Base-by-base conservation (phyloP, 257 asterid genomes). In the Solanum peruvianum region DNA sequence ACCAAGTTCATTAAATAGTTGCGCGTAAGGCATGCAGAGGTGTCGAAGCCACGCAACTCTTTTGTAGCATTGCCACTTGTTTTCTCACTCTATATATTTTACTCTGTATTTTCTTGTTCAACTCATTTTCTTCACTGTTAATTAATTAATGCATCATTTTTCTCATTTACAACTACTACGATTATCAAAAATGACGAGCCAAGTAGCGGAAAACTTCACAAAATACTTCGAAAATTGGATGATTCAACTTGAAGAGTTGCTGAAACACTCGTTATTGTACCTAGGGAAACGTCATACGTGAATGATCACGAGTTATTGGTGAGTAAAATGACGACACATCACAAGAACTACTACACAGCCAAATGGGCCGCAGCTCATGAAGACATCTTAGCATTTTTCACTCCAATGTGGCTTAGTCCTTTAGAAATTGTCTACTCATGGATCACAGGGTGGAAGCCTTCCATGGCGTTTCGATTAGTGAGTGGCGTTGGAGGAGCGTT, bases 401-500 rank as follows among this genome's bases (percentile, higher is more conserved):
- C 82, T 1, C 93, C 98, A 0, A 89, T 88, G 49, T 94, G 98
- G 98, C 23, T 94, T 6, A 94, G 71, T 88, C 95, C 98, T 0
- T 85, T 94, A 0, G 96, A 95, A 88, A 89, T 49, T 13, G 92
- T 92, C 2, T 83, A 86, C 15, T 82, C 87, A 2, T 95, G 98
- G 98, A 14, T 92, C 88, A 95, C 98, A 7, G 98, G 94, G 0
- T 94, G 98, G 97, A 94, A 92, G 90, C 98, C 98, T 1, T 93
- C 97, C 0, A 87, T 87, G 85, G 89, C 88, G 11, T 93, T 95
- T 20, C 91, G 92, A 3, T 87, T 95, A 18, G 45, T 93, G 1
- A 33, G 35, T 33, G 5, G 35, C 0, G 93, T 58, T 62, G 49
- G 9, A 45, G 76, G 18, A 7, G 18, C 31, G 5, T 45, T 87